These are phyloP conservation scores for Melastoma candidum DNA, from an alignment of 441 rosid species.

Conservation along the genomic window DNA sequence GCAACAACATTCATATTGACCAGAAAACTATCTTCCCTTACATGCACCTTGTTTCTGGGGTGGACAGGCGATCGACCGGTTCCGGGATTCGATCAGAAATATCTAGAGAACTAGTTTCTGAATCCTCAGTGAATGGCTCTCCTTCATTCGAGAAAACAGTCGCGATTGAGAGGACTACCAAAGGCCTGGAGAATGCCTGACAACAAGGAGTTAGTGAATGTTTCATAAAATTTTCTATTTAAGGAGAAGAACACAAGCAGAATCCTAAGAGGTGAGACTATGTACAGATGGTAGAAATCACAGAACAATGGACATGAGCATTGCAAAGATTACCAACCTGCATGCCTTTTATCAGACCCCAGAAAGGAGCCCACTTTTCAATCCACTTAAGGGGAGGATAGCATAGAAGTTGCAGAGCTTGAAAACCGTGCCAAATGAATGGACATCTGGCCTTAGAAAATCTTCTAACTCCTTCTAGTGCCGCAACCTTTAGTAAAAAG, in stretches of 20 bases:
- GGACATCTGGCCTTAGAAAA: conserved; percentile 73
- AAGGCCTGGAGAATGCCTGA: conserved; percentile 72
- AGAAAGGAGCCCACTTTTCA: conserved; percentile 78
- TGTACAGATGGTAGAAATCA: too few species aligned
- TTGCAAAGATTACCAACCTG: conserved; percentile 39
- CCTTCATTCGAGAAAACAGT: conserved; percentile 49
- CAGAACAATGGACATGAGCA: background rate
- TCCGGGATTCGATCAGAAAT: conserved; percentile 40
- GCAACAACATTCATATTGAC: background rate
- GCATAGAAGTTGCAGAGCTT: conserved; percentile 71
- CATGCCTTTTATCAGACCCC: conserved; percentile 54
- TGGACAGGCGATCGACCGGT: conserved; percentile 19
- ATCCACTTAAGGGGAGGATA: conserved; percentile 86
- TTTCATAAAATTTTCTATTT: too few species aligned
- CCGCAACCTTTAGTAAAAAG: conserved; percentile 73
- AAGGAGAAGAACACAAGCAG: too few species aligned
- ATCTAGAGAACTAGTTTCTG: conserved; percentile 27
- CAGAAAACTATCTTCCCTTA: conserved; percentile 8
- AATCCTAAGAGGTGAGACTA: too few species aligned
- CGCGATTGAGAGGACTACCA: conserved; percentile 67
- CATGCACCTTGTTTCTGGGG: conserved; percentile 46
- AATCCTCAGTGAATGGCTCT: conserved; percentile 24
- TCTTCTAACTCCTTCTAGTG: conserved; percentile 67
- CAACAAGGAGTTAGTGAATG: conserved; percentile 9
- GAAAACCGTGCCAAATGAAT: conserved; percentile 59